Evolutionary conservation across 73 alveolate genomes (phyloP).

Genomic region (Uronychia binucleata): DNA sequence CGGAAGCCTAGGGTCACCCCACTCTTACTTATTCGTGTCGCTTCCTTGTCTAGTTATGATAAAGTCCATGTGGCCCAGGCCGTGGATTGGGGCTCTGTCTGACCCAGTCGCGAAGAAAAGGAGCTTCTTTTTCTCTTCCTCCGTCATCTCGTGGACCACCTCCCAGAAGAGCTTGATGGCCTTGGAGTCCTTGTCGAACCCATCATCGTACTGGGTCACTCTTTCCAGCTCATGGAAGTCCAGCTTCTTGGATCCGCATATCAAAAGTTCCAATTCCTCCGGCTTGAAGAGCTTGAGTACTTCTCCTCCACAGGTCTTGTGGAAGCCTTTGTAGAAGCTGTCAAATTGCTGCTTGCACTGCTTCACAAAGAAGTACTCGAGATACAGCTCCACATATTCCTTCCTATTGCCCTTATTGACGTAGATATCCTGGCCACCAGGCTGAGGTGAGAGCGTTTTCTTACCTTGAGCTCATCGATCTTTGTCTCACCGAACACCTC

Average conservation of each 20-base stretch:
- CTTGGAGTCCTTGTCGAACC: slow-evolving; percentile 59
- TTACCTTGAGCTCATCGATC: slow-evolving; percentile 72
- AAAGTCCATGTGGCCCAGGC: slow-evolving; percentile 62
- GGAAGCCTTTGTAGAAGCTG: slow-evolving; percentile 82
- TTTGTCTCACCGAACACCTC: slow-evolving; percentile 79
- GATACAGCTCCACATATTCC: slow-evolving; percentile 88
- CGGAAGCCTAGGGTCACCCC: slow-evolving; percentile 68
- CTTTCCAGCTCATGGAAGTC: slow-evolving; percentile 83
- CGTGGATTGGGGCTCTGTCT: slow-evolving; percentile 91
- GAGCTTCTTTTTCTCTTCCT: slow-evolving; percentile 77
- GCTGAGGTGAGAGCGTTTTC: background rate
- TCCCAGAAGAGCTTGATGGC: slow-evolving; percentile 84
- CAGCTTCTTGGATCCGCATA: slow-evolving; percentile 83
- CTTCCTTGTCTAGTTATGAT: slow-evolving; percentile 47
- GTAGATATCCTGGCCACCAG: slow-evolving; percentile 81
- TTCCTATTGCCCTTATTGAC: slow-evolving; percentile 88
- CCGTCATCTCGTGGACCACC: slow-evolving; percentile 65
- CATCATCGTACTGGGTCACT: slow-evolving; percentile 80
- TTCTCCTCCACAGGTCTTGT: slow-evolving; percentile 72
- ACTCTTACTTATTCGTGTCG: slow-evolving; percentile 51
- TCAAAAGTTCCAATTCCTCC: slow-evolving; percentile 85
- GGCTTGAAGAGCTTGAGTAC: slow-evolving; percentile 70
- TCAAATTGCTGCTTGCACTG: slow-evolving; percentile 75
- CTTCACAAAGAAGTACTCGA: slow-evolving; percentile 88
- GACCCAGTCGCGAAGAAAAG: slow-evolving; percentile 87